A percentile compares a stretch with the other conserved stretches of the same genome.
Conservation (phyloP, 1,284 basidiomycete species). For the Cutaneotrichosporon mucoides region DNA sequence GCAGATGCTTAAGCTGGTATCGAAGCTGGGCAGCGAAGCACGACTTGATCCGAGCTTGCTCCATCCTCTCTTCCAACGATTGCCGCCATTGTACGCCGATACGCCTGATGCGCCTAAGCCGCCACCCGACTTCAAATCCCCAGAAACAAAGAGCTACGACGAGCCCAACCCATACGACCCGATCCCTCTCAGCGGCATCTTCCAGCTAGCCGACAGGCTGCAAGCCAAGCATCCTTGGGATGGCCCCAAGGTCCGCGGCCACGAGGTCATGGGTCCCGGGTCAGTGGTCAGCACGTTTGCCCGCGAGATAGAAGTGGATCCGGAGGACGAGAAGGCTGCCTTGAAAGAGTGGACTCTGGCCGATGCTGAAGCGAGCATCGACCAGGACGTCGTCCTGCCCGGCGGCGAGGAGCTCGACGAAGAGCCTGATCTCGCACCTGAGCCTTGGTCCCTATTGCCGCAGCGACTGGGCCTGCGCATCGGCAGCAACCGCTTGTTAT, state of each 20-base stretch:
- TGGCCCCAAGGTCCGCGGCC: constrained; percentile 32
- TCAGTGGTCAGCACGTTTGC: constrained; percentile 43
- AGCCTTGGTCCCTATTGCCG: neutral
- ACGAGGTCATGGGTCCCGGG: constrained; percentile 40
- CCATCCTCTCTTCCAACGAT: constrained; percentile 69
- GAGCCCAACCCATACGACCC: constrained; percentile 38
- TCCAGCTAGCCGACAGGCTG: constrained; percentile 38
- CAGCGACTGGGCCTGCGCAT: neutral
- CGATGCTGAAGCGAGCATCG: constrained; percentile 18
- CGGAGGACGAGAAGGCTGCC: constrained; percentile 15
- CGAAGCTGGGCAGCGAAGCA: constrained; percentile 34
- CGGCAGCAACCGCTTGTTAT: neutral
- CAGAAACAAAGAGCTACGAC: constrained; percentile 9
- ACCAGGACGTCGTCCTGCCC: constrained; percentile 17
- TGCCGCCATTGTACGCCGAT: constrained; percentile 61
- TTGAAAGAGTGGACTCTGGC: constrained; percentile 12
- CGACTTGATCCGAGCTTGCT: constrained; percentile 50
- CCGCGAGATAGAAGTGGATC: constrained; percentile 23
- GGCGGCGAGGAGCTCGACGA: constrained; percentile 19
- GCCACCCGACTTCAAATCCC: neutral
- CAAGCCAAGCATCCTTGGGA: constrained; percentile 39
- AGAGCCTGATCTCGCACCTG: constrained; percentile 10
- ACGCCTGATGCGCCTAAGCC: constrained; percentile 25
- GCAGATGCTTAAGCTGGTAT: constrained; percentile 37
- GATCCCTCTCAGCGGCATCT: constrained; percentile 40